Percentiles rank a stretch among this genome's conserved stretches.
These are phyloP conservation scores for Phaffomyces antillensis DNA, from an alignment of 805 yeast species.

Conservation along the genomic window DNA sequence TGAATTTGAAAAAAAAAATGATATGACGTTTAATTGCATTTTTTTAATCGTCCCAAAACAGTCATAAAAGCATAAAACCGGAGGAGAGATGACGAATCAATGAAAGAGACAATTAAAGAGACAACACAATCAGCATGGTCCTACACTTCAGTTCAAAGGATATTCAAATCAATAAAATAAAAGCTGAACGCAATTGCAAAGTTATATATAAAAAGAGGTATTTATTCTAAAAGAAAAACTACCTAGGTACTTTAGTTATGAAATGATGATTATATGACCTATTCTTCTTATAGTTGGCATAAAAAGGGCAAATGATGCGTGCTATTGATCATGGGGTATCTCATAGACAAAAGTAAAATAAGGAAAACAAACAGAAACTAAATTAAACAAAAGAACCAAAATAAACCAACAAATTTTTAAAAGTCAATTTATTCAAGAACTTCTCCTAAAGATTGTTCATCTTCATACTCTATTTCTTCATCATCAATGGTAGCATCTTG, in stretches of 20 bases:
- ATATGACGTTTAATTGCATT: no score
- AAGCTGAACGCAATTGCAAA: background rate
- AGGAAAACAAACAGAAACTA: background rate
- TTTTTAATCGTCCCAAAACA: no score
- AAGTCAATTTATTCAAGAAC: constrained; percentile 21
- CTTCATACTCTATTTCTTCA: constrained; percentile 32
- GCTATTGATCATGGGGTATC: no score
- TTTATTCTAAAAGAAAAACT: background rate
- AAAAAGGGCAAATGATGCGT: no score
- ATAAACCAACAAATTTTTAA: background rate
- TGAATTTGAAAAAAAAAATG: no score
- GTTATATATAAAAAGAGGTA: background rate
- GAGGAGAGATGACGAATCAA: no score
- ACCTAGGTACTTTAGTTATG: background rate
- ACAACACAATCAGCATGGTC: no score
- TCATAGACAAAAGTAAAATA: background rate
- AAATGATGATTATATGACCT: background rate
- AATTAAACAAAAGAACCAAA: background rate
- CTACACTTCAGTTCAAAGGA: background rate
- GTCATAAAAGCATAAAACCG: no score
- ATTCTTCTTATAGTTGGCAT: no score
- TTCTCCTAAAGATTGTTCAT: constrained; percentile 25
- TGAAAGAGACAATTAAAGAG: no score
- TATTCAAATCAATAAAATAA: background rate
- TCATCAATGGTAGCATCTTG: constrained; percentile 88